These are phyloP conservation scores for Corylus heterophylla DNA, from an alignment of 306 rosid genomes.

Conservation along the genomic window DNA sequence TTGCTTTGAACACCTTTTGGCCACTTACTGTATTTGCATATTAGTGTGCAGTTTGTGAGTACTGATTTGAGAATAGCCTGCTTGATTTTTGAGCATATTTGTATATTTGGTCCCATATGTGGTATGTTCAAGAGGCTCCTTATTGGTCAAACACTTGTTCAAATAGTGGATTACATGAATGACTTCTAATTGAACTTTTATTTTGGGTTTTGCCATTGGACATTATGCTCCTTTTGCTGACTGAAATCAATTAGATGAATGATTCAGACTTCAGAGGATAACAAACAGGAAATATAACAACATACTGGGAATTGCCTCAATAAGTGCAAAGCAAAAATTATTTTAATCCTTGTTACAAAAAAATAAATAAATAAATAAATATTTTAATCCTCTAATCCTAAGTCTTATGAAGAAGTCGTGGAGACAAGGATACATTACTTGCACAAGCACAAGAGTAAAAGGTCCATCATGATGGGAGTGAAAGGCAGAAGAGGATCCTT, in stretches of 20 bases:
- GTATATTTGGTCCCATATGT: conserved; percentile 27
- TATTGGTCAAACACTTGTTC: conserved; percentile 18
- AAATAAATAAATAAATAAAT: too few species aligned
- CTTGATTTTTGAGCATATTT: conserved; percentile 22
- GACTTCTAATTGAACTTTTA: background rate
- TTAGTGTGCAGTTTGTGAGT: conserved; percentile 47
- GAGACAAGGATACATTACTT: too few species aligned
- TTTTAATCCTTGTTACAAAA: background rate
- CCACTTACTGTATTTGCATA: conserved; percentile 35
- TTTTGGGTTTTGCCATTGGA: background rate
- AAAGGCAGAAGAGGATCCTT: background rate
- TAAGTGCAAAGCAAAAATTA: background rate
- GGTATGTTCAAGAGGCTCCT: conserved; percentile 25
- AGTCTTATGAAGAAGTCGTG: too few species aligned
- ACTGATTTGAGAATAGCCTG: conserved; percentile 35
- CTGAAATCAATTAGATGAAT: background rate
- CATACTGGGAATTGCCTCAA: background rate
- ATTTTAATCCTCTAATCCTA: too few species aligned
- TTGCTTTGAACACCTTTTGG: conserved; percentile 38
- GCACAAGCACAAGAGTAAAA: too few species aligned
- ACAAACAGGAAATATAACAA: background rate
- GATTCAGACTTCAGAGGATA: background rate
- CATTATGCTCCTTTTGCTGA: background rate
- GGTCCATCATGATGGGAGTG: too few species aligned
- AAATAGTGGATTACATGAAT: background rate